Evolutionary conservation across 2,329 filamentous ascomycete genomes (phyloP).

Genomic region (Microcyclosporella mali): DNA sequence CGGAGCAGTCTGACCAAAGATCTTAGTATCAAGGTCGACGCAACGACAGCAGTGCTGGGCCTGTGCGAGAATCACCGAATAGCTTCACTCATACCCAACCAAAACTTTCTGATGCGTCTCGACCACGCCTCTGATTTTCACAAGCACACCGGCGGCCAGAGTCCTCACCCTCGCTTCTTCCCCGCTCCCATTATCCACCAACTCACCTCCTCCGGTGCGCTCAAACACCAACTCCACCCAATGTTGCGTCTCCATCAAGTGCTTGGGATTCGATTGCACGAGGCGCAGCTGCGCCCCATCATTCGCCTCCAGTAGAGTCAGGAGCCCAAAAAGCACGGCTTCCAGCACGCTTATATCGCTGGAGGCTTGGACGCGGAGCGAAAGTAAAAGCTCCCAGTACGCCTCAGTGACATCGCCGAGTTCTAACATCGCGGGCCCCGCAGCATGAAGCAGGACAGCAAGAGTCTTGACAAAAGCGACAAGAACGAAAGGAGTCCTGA

Average conservation of each 20-base stretch:
- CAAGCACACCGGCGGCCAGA: constrained; percentile 68
- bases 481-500: constrained; percentile 70
- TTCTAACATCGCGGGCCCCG: constrained; percentile 69
- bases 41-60: no score
- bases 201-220: constrained; percentile 24
- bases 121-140: constrained; percentile 73
- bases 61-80: no score
- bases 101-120: constrained; percentile 73
- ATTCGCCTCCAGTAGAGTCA: constrained; percentile 78
- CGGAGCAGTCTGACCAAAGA: no score
- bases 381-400: constrained; percentile 75
- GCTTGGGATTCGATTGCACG: constrained; percentile 65
- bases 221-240: constrained; percentile 79
- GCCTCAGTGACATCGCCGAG: constrained; percentile 77
- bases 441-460: constrained; percentile 72
- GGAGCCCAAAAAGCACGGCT: constrained; percentile 69
- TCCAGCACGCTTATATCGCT: constrained; percentile 56
- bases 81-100: constrained; percentile 55
- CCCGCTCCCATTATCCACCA: constrained; percentile 53
- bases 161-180: constrained; percentile 77
- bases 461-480: constrained; percentile 80
- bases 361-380: constrained; percentile 50
- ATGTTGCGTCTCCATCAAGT: constrained; percentile 77
- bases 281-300: constrained; percentile 60
- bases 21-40: no score